Evolutionary conservation across 768 basidiomycete genomes (phyloP), one percentile per base, ranked within the genome.

Genomic region (Gymnopilus junonius): DNA sequence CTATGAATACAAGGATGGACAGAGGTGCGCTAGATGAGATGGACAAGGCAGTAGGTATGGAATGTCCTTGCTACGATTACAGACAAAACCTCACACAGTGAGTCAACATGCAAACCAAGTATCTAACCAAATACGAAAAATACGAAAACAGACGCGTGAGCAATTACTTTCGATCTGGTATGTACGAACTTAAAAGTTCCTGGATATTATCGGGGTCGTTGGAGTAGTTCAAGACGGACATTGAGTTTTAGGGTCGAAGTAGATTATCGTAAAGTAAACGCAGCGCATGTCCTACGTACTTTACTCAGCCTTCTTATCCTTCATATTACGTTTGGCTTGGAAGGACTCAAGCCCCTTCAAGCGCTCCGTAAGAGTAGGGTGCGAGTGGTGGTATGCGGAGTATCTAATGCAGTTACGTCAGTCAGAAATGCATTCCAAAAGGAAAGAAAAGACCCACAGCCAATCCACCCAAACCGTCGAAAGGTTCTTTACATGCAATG

Each of bases 401-500:
- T 97, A 97, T 61, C 91, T 92, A 62, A 40, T n/a, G 17, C 55
- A 25, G 58, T 7, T 39, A 10, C 8, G 55, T 43, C 37, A 42
- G 7, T 20, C 27, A 54, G 42, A 21, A 21, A 27, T 4, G 31
- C 6, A 46, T 25, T 37, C 55, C 11, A 58, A 39, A 7, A 12
- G 39, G 55, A 63, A 61, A 51, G 60, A 63, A 42, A 55, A 58
- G 34, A 81, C 91, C 71, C 67, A 94, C 88, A 95, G 75, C 92
- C 92, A 93, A 74, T 97, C 95, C 14, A 95, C 94, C 89, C 94
- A 94, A 50, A 97, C 92, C 1, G 93, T 95, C 51, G 91, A 92
- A 70, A 97, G 73, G 73, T 99, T 98, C 81, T 96, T 91, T 61
- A 94, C 90, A 71, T 98, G 96, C 21, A 99, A 83, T 50, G 88